Base-by-base conservation (phyloP, 352 stramenopile species). In the Phytophthora ohioensis region DNA sequence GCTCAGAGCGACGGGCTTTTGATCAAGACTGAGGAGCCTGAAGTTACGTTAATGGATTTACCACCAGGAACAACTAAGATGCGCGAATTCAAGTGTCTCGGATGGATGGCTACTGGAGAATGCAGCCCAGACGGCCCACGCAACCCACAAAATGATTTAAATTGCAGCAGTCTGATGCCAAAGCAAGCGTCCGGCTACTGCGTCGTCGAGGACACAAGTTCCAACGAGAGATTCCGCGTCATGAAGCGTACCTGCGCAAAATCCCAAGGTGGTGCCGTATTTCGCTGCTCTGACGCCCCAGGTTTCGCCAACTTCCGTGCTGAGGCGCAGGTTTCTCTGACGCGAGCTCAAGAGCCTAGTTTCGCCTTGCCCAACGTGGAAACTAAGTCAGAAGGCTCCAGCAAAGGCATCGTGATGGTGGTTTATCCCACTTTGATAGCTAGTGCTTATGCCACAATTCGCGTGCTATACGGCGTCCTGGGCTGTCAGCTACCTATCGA, bases 341-440 rank as follows among this genome's bases (percentile, higher is more conserved):
- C 34, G 0, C 36, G 30, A n/a, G 13, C 30, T 9, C 12, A 47
- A 38, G 27, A n/a, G 11, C 30, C 46, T 46, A 31, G 9, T 43
- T 59, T 60, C 15, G 17, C 15, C 2, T 41, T 64, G 10, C 53
- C 62, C 0, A 63, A 63, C 46, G 21, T 52, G 27, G 47, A 11
- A 48, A 11, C 38, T 39, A 2, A 42, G 13, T 15, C 17, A n/a
- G n/a, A 10, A 47, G 42, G 7, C 6, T n/a, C 51, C 13, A 47
- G 48, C 32, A 9, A 6, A 53, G 85, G 85, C 27, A 86, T 92
- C 41, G 71, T 86, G 30, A 80, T 92, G 57, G 77, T 87, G 4
- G 76, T 91, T 32, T 91, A 92, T 67, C 79, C 79, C 4, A 80
- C 86, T 51, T 66, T 90, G 32, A 64, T 92, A 60, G 75, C 81